A percentile compares a stretch with the other conserved stretches of the same genome.
phyloP scores from a whole-genome alignment of 257 asterid species.

The Euphrasia confusa region DNA sequence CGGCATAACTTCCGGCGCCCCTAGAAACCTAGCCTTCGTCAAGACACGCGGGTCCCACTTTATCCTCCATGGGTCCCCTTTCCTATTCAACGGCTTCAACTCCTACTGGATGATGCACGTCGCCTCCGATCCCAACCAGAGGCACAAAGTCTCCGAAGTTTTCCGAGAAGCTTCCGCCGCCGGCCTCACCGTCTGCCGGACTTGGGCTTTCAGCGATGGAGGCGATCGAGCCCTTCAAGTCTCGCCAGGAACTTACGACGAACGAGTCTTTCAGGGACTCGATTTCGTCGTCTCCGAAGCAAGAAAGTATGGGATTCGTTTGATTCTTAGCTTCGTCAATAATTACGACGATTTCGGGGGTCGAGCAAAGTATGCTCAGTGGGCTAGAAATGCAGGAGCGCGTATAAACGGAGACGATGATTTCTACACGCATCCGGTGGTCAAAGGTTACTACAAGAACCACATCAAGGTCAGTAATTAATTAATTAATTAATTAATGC shows the following conservation, averaged over 20 bases:
- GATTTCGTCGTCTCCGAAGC: conserved; percentile 71
- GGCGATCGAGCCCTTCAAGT: conserved; percentile 46
- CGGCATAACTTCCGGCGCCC: conserved; percentile 8
- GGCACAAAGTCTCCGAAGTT: conserved; percentile 51
- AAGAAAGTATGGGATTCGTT: conserved; percentile 44
- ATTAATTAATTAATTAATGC: background rate
- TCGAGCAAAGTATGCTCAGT: conserved; percentile 41
- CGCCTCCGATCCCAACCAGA: conserved; percentile 42
- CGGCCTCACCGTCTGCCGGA: conserved; percentile 57
- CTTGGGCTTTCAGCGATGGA: conserved; percentile 79
- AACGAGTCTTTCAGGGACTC: conserved; percentile 72
- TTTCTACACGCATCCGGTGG: conserved; percentile 56
- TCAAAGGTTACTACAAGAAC: conserved; percentile 58
- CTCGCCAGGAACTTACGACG: conserved; percentile 66
- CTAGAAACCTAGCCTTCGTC: conserved; percentile 34
- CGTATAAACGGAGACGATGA: conserved; percentile 48
- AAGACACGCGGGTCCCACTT: conserved; percentile 41
- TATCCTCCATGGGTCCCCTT: conserved; percentile 48
- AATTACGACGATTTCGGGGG: conserved; percentile 70
- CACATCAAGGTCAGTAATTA: conserved; percentile 34
- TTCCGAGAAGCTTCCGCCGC: conserved; percentile 51
- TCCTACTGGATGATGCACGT: conserved; percentile 80
- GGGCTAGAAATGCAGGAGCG: conserved; percentile 58
- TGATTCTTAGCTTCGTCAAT: conserved; percentile 60
- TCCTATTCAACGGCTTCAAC: conserved; percentile 71